Evolutionary conservation across 805 yeast genomes (phyloP).

Genomic region (Barnettozyma californica): DNA sequence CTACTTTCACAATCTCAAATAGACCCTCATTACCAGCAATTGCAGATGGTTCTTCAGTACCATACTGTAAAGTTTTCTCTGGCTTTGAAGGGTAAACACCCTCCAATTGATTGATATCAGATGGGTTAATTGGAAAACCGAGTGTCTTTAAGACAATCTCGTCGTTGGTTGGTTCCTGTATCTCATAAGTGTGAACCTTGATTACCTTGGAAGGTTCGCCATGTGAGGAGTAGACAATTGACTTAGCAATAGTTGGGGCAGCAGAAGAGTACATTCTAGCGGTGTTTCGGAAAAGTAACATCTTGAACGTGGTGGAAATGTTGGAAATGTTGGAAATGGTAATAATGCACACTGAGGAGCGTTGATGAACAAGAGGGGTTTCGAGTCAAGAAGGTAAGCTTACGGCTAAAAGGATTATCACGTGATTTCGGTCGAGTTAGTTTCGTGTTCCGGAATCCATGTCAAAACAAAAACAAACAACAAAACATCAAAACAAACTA

Average conservation of each 20-base stretch:
- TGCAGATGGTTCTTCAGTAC: conserved; percentile 62
- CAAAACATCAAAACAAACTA: background rate
- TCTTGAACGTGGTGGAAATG: conserved; percentile 2
- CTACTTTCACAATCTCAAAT: conserved; percentile 75
- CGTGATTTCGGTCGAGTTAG: background rate
- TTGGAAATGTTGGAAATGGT: too few species aligned
- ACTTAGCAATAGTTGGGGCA: conserved; percentile 41
- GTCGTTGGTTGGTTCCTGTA: conserved; percentile 40
- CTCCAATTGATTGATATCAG: conserved; percentile 78
- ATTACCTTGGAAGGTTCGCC: conserved; percentile 62
- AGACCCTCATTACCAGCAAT: conserved; percentile 94
- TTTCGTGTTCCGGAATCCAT: background rate
- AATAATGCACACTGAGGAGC: too few species aligned
- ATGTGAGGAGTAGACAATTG: conserved; percentile 61
- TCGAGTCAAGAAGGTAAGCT: background rate
- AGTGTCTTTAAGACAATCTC: conserved; percentile 60
- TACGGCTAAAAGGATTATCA: background rate
- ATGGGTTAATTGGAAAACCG: conserved; percentile 86
- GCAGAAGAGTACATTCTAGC: conserved; percentile 7
- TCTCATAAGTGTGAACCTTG: conserved; percentile 44
- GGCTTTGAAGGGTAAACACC: conserved; percentile 86
- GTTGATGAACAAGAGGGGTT: background rate
- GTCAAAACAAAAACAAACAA: background rate
- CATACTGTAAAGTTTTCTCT: conserved; percentile 43
- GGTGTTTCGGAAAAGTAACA: conserved; percentile 1